These are phyloP conservation scores for Physcia stellaris DNA, from an alignment of 495 filamentous ascomycete species.

Conservation along the genomic window DNA sequence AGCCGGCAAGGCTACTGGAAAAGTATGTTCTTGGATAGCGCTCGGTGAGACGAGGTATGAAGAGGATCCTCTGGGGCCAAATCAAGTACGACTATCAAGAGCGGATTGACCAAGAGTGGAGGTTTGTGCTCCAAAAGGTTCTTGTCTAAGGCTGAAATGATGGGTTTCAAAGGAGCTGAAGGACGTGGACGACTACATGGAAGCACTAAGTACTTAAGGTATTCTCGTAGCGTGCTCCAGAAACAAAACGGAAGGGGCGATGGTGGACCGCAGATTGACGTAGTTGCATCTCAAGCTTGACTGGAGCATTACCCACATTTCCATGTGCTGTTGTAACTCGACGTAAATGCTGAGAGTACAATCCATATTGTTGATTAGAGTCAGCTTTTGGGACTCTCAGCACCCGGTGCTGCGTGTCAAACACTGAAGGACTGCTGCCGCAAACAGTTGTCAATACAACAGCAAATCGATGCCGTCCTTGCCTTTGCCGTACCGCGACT, in stretches of 20 bases:
- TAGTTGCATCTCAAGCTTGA: background rate
- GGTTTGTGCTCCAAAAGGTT: too few relatives aligned
- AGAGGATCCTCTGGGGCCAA: too few relatives aligned
- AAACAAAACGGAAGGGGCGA: background rate
- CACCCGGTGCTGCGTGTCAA: background rate
- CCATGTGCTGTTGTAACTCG: background rate
- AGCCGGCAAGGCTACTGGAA: too few relatives aligned
- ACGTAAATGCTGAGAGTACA: background rate
- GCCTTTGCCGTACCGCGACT: slow-evolving; percentile 45
- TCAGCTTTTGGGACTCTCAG: background rate
- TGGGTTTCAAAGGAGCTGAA: too few relatives aligned
- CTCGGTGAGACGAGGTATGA: too few relatives aligned
- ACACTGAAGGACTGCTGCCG: background rate
- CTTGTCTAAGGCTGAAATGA: too few relatives aligned
- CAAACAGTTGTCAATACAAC: slow-evolving; percentile 33
- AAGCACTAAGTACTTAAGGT: too few relatives aligned
- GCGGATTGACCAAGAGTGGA: too few relatives aligned
- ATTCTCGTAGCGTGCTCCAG: too few relatives aligned
- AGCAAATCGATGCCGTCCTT: slow-evolving; percentile 40
- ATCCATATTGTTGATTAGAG: background rate
- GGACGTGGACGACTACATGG: too few relatives aligned
- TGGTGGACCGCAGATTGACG: background rate
- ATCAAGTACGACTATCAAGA: too few relatives aligned
- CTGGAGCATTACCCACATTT: background rate
- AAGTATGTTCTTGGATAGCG: too few relatives aligned